Evolutionary conservation across 768 basidiomycete species (phyloP).

Genomic region (Podaxis sp.): DNA sequence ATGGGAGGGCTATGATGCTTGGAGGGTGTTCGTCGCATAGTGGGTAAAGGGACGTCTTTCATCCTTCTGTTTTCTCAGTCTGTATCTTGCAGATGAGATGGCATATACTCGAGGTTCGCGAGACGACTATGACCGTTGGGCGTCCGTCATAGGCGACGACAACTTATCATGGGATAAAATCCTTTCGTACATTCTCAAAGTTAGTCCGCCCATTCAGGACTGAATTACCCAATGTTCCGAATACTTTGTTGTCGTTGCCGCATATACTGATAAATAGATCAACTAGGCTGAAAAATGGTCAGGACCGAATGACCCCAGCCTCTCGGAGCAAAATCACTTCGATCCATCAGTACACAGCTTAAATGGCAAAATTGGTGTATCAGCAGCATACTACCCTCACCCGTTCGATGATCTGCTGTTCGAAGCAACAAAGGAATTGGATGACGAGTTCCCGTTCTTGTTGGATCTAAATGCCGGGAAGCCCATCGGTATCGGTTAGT

Average conservation of each 20-base stretch:
- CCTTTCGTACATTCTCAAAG: slow-evolving; percentile 11
- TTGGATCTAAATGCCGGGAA: slow-evolving; percentile 40
- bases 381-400: slow-evolving; percentile 21
- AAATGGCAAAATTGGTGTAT: slow-evolving; percentile 22
- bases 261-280: background rate
- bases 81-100: slow-evolving; percentile 4
- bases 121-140: slow-evolving; percentile 11
- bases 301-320: slow-evolving; percentile 14
- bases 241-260: no score
- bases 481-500: slow-evolving; percentile 37
- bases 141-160: slow-evolving; percentile 4
- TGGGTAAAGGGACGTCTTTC: background rate
- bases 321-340: slow-evolving; percentile 21
- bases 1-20: slow-evolving; percentile 24
- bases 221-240: no score
- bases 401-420: slow-evolving; percentile 16
- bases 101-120: slow-evolving; percentile 7
- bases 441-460: slow-evolving; percentile 35
- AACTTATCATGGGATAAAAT: slow-evolving; percentile 16
- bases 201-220: background rate
- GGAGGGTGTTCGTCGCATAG: slow-evolving; percentile 28
- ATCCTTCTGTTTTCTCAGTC: background rate
- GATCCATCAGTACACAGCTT: slow-evolving; percentile 27
- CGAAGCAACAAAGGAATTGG: slow-evolving; percentile 26
- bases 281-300: background rate